Evolutionary conservation across 78 protist genomes (phyloP).

Genomic region (Dictyostelium citrinum): DNA sequence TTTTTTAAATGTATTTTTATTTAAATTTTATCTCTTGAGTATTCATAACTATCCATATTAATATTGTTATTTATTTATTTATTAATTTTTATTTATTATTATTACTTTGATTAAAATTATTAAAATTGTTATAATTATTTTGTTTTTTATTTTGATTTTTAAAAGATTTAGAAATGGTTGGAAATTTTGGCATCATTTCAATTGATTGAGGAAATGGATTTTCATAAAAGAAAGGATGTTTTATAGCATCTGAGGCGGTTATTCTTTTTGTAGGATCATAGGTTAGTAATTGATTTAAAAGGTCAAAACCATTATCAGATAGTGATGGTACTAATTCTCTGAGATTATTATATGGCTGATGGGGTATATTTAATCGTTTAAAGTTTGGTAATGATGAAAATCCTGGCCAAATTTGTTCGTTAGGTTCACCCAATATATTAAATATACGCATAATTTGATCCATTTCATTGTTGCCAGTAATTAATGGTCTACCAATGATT

Average conservation of each 20-base stretch:
- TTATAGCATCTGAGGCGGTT: slow-evolving; percentile 43
- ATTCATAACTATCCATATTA: background rate
- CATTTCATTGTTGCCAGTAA: slow-evolving; percentile 92
- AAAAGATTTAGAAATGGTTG: background rate
- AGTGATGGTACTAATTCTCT: slow-evolving; percentile 21
- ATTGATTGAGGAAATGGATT: slow-evolving; percentile 56
- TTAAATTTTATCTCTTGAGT: background rate
- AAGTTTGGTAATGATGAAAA: slow-evolving; percentile 86
- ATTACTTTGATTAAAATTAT: background rate
- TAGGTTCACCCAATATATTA: slow-evolving; percentile 93
- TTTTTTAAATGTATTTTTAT: background rate
- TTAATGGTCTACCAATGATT: slow-evolving; percentile 87
- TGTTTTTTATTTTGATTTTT: background rate
- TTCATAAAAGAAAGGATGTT: slow-evolving; percentile 79
- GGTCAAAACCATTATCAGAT: slow-evolving; percentile 22
- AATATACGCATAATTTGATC: slow-evolving; percentile 93
- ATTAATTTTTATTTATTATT: background rate
- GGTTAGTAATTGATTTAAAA: slow-evolving; percentile 33
- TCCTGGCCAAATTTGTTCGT: slow-evolving; percentile 89
- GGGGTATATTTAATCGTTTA: slow-evolving; percentile 79
- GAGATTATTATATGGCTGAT: slow-evolving; percentile 19
- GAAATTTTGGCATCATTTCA: slow-evolving; percentile 77
- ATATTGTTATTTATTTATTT: background rate
- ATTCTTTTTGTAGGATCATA: slow-evolving; percentile 75
- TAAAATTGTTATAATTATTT: background rate